These are phyloP conservation scores for Penicillium sclerotiorum DNA, from an alignment of 2,329 filamentous ascomycete genomes.

Conservation along the genomic window DNA sequence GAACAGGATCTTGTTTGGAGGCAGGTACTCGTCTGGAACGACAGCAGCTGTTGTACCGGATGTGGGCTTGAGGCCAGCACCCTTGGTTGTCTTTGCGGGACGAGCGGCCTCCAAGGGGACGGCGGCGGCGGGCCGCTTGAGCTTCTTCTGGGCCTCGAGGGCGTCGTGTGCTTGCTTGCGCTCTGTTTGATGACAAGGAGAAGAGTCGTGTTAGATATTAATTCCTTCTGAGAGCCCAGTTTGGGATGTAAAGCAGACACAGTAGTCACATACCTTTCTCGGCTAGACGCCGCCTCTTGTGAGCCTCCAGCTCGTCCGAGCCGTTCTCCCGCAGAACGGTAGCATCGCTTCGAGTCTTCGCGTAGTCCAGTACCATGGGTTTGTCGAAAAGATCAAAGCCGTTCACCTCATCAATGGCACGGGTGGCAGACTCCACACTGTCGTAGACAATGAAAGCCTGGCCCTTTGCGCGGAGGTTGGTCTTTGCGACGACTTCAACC, in stretches of 20 bases:
- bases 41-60: constrained; percentile 68
- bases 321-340: constrained; percentile 75
- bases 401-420: constrained; percentile 84
- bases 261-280: constrained; percentile 86
- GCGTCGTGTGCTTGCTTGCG: constrained; percentile 81
- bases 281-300: constrained; percentile 80
- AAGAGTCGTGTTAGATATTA: constrained; percentile 7
- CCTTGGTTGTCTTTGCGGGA: constrained; percentile 70
- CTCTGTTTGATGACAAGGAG: constrained; percentile 50
- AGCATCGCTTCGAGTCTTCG: constrained; percentile 82
- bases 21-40: constrained; percentile 96
- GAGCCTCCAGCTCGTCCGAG: constrained; percentile 79
- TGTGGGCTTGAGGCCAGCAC: constrained; percentile 75
- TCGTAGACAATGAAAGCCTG: constrained; percentile 96
- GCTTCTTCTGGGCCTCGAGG: constrained; percentile 74
- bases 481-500: constrained; percentile 83
- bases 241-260: too few species aligned
- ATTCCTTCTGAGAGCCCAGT: not conserved
- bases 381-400: constrained; percentile 94
- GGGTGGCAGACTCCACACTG: constrained; percentile 71
- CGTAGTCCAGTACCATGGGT: constrained; percentile 81
- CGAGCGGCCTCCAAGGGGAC: constrained; percentile 53
- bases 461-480: constrained; percentile 86
- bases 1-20: constrained; percentile 96
- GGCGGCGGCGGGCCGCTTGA: constrained; percentile 64